Conservation (phyloP, 805 yeast species). For the Candida khao-thaluensis region DNA sequence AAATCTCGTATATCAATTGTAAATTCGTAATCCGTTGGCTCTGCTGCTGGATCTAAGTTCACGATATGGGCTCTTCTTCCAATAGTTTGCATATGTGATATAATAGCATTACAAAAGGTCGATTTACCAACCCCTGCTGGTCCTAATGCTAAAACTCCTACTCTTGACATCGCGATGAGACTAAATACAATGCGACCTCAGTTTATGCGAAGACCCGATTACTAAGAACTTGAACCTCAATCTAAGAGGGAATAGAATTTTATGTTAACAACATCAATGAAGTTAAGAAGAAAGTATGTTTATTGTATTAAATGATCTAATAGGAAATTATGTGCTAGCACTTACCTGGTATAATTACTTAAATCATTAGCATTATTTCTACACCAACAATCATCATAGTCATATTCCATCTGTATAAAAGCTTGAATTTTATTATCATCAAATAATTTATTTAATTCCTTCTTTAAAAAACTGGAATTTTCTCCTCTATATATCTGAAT, state of each 20-base stretch:
- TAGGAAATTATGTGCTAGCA: too few relatives aligned
- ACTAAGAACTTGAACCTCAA: too few relatives aligned
- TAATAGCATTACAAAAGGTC: conserved; percentile 86
- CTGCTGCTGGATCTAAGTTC: conserved; percentile 96
- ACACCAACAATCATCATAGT: conserved; percentile 70
- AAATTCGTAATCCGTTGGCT: conserved; percentile 86
- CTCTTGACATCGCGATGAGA: conserved; percentile 70
- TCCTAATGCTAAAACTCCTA: conserved; percentile 89
- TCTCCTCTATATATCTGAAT: conserved; percentile 71
- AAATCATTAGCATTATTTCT: conserved; percentile 21
- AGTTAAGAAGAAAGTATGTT: too few relatives aligned
- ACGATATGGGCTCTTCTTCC: conserved; percentile 95
- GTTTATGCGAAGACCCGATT: too few relatives aligned
- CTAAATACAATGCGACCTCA: too few relatives aligned
- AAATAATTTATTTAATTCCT: conserved; percentile 58
- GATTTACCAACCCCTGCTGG: conserved; percentile 98
- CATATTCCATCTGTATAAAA: conserved; percentile 70
- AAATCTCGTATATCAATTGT: conserved; percentile 90
- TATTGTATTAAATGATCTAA: too few relatives aligned
- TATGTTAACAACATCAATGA: too few relatives aligned
- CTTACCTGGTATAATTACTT: conserved; percentile 2
- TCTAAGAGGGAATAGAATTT: too few relatives aligned
- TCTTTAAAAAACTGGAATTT: conserved; percentile 57
- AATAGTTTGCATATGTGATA: conserved; percentile 81
- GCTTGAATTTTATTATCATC: conserved; percentile 47